These are phyloP conservation scores for Eucalyptus globulus DNA, from an alignment of 345 rosid species.

Conservation along the genomic window DNA sequence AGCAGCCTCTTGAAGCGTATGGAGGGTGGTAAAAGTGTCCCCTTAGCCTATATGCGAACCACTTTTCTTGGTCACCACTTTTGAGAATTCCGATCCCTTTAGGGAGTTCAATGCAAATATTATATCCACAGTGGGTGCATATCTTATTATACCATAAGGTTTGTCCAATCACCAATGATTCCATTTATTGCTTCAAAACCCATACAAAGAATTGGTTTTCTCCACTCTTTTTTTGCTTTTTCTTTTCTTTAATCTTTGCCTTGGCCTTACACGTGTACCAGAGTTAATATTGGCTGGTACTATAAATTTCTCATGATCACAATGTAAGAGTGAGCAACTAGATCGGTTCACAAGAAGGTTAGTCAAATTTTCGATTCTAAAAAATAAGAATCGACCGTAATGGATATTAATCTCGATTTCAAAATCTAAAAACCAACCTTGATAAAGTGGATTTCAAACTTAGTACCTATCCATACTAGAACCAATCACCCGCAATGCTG, in stretches of 20 bases:
- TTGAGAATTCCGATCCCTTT: background rate
- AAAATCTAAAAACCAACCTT: background rate
- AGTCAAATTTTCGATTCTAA: background rate
- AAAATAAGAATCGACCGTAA: background rate
- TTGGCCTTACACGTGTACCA: background rate
- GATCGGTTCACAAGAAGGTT: background rate
- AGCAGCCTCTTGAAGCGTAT: constrained; percentile 1
- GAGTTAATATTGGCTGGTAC: background rate
- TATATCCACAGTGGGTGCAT: background rate
- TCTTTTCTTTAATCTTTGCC: background rate
- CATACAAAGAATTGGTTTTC: background rate
- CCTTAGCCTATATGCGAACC: background rate
- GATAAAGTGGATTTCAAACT: background rate
- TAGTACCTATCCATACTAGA: background rate
- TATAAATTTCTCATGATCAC: background rate
- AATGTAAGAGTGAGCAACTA: background rate
- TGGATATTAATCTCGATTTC: background rate
- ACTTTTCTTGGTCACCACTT: background rate
- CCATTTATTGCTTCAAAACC: background rate
- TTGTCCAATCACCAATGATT: background rate
- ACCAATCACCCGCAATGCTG: background rate
- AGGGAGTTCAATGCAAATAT: background rate
- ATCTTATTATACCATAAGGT: background rate
- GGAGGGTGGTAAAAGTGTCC: background rate
- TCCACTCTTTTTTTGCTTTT: too few species aligned